These are phyloP conservation scores for Botrytis tulipae DNA, from an alignment of 2,329 filamentous ascomycete genomes.

Conservation along the genomic window DNA sequence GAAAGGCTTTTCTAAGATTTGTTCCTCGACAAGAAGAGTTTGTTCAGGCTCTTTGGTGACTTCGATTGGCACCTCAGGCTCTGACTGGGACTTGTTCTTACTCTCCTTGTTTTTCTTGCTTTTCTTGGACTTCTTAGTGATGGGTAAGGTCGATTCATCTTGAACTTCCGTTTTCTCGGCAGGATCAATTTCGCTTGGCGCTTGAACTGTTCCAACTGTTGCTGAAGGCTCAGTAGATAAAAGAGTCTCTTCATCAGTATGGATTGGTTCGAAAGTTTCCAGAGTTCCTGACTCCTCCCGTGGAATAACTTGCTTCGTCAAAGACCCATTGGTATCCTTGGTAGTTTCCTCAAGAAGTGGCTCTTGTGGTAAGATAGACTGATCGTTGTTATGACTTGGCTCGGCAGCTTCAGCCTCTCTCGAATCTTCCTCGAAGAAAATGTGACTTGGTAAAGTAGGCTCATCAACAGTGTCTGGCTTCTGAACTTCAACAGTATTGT, in stretches of 20 bases:
- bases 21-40: background rate
- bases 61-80: background rate
- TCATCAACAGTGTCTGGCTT: background rate
- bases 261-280: background rate
- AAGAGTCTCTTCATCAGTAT: background rate
- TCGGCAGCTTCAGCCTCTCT: background rate
- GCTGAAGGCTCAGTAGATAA: background rate
- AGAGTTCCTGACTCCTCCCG: background rate
- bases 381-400: background rate
- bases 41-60: background rate
- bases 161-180: background rate
- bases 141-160: background rate
- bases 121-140: background rate
- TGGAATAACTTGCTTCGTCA: background rate
- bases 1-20: background rate
- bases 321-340: background rate
- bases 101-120: constrained; percentile 1
- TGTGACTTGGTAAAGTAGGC: background rate
- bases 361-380: background rate
- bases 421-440: background rate
- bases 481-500: background rate
- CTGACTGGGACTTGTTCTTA: background rate
- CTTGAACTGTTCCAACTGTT: background rate
- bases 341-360: background rate
- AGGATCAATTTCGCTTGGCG: background rate